Conservation (phyloP, 2,329 filamentous ascomycete genomes). For the Aspergillus cejpii region DNA sequence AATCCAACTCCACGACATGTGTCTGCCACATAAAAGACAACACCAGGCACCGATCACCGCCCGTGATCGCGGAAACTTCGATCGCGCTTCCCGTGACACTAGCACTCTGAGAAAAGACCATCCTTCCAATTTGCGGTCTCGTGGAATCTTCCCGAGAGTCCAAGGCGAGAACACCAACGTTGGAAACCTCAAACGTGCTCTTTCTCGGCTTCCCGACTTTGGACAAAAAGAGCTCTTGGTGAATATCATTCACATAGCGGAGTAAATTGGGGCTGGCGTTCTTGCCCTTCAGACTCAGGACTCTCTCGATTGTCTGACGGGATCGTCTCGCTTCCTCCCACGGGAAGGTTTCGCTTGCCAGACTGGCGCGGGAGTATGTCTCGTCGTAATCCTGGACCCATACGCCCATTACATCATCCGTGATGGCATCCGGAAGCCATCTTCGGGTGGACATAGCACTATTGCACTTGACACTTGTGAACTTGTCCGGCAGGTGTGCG, state of each 20-base stretch:
- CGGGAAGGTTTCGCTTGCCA: constrained; percentile 20
- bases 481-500: constrained; percentile 24
- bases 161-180: constrained; percentile 36
- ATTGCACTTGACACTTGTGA: constrained; percentile 26
- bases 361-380: constrained; percentile 19
- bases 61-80: constrained; percentile 38
- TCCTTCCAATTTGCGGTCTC: constrained; percentile 31
- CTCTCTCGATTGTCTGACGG: constrained; percentile 24
- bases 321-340: constrained; percentile 32
- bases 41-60: constrained; percentile 40
- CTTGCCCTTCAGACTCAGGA: constrained; percentile 23
- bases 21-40: constrained; percentile 40
- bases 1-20: constrained; percentile 28
- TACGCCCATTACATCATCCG: constrained; percentile 34
- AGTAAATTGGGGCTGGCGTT: constrained; percentile 36
- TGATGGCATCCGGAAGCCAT: constrained; percentile 32
- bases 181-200: constrained; percentile 43
- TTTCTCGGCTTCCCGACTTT: constrained; percentile 37
- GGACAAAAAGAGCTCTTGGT: constrained; percentile 30
- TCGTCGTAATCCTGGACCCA: constrained; percentile 34
- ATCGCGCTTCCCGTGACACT: constrained; percentile 36
- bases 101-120: constrained; percentile 43
- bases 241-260: constrained; percentile 37
- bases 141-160: constrained; percentile 6
- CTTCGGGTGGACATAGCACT: constrained; percentile 37